Percentiles rank a stretch among this genome's conserved stretches.
phyloP scores from a whole-genome alignment of 2,329 filamentous ascomycete genomes.

The Fusarium sp. region DNA sequence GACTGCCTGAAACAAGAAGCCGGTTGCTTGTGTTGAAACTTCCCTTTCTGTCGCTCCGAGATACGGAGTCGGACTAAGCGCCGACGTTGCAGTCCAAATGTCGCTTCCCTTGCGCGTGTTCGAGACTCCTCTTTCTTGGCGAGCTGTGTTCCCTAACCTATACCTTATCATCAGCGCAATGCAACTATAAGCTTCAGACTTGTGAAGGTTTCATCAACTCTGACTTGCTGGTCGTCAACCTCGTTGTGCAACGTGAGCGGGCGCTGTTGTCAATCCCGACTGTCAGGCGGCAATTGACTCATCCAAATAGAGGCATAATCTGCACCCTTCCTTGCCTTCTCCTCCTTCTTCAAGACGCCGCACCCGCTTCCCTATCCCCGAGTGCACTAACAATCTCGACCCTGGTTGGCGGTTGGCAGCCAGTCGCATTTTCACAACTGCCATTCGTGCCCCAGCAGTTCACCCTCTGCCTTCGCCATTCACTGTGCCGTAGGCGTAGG shows the following conservation, averaged over 20 bases:
- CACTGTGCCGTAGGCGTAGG: not conserved
- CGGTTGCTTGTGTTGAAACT: not conserved
- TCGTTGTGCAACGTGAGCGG: not conserved
- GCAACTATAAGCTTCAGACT: not conserved
- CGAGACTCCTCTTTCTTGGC: not conserved
- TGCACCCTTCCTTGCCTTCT: conserved; percentile 1
- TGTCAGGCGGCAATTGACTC: not conserved
- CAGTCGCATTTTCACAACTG: not conserved
- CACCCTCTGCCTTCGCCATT: not conserved
- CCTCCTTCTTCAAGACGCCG: not conserved
- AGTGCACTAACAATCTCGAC: not conserved
- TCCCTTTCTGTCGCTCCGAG: not conserved
- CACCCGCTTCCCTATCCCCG: conserved; percentile 1
- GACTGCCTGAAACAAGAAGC: conserved; percentile 19
- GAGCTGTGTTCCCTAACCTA: conserved; percentile 4
- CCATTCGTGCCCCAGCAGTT: too few species aligned
- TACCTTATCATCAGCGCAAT: not conserved
- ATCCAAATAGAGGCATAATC: conserved; percentile 10
- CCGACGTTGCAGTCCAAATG: conserved; percentile 21
- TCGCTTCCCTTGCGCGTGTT: conserved; percentile 10
- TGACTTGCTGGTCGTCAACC: too few species aligned
- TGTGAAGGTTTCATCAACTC: not conserved
- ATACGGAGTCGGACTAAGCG: not conserved
- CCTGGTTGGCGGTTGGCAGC: not conserved
- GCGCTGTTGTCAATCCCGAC: not conserved